These are phyloP conservation scores for Chamaenerion angustifolium DNA, from an alignment of 345 rosid species.

Conservation along the genomic window DNA sequence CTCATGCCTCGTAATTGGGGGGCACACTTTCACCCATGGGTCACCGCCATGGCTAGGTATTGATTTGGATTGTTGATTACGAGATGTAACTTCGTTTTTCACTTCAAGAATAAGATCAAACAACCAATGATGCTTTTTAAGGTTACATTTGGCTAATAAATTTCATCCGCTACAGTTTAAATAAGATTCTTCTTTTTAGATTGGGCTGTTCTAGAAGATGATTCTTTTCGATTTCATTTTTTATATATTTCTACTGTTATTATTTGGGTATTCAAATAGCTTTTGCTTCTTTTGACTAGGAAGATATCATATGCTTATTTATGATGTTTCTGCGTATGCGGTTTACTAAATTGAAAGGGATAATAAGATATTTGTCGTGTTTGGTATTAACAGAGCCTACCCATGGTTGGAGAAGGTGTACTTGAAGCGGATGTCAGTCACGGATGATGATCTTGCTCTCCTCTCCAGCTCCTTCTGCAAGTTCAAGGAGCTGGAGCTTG, in stretches of 20 bases:
- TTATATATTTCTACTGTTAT: neutral
- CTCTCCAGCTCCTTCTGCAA: conserved; percentile 43
- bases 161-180: too few species aligned
- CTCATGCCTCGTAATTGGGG: conserved; percentile 84
- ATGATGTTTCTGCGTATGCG: too few species aligned
- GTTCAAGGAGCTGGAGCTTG: conserved; percentile 59
- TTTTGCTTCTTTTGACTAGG: too few species aligned
- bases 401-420: conserved; percentile 66
- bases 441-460: conserved; percentile 55
- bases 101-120: too few species aligned
- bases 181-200: neutral
- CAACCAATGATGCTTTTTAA: too few species aligned
- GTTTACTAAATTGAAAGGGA: too few species aligned
- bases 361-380: too few species aligned
- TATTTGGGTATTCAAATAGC: neutral
- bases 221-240: neutral
- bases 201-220: neutral
- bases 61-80: neutral
- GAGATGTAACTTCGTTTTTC: too few species aligned
- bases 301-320: too few species aligned
- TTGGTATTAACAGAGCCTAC: conserved; percentile 19
- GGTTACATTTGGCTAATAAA: too few species aligned
- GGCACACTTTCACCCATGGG: conserved; percentile 70
- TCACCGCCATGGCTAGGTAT: conserved; percentile 21
- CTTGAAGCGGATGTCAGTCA: conserved; percentile 81